Conservation (phyloP, 1,284 basidiomycete genomes). For the Ganoderma sinense region DNA sequence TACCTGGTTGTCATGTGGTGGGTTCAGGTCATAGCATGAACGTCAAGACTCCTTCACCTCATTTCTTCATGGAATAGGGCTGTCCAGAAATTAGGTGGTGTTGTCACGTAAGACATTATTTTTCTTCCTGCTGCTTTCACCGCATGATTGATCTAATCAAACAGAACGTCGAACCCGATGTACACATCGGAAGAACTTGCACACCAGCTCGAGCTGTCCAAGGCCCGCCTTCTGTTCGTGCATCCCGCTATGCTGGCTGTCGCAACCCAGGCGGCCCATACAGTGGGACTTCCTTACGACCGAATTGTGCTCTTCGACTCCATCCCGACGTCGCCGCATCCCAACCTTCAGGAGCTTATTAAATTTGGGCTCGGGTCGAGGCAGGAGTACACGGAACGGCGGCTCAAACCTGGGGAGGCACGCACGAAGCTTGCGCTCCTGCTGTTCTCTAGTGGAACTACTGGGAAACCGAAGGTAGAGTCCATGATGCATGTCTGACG, state of each 20-base stretch:
- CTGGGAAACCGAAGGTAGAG: constrained; percentile 69
- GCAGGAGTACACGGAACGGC: constrained; percentile 49
- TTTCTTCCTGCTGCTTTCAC: neutral
- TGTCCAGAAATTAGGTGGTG: constrained; percentile 69
- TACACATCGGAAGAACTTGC: constrained; percentile 38
- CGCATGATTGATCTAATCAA: neutral
- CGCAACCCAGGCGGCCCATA: constrained; percentile 56
- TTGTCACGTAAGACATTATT: constrained; percentile 57
- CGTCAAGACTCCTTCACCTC: neutral
- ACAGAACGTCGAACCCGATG: constrained; percentile 16
- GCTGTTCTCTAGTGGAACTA: constrained; percentile 82
- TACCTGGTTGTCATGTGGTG: constrained; percentile 70
- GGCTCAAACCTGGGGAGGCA: constrained; percentile 63
- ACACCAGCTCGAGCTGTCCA: constrained; percentile 59
- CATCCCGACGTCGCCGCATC: constrained; percentile 6
- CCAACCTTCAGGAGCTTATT: constrained; percentile 47
- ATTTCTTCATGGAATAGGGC: constrained; percentile 47
- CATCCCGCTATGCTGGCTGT: constrained; percentile 56
- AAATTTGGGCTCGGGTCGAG: constrained; percentile 49
- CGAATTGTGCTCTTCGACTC: constrained; percentile 59
- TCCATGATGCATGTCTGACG: neutral
- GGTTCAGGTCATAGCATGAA: constrained; percentile 1
- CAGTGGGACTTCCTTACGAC: constrained; percentile 54
- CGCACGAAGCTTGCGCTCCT: constrained; percentile 72
- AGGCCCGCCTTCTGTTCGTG: constrained; percentile 59